phyloP scores from a whole-genome alignment of 768 basidiomycete species.

The Leccinum olivaceopallidum region DNA sequence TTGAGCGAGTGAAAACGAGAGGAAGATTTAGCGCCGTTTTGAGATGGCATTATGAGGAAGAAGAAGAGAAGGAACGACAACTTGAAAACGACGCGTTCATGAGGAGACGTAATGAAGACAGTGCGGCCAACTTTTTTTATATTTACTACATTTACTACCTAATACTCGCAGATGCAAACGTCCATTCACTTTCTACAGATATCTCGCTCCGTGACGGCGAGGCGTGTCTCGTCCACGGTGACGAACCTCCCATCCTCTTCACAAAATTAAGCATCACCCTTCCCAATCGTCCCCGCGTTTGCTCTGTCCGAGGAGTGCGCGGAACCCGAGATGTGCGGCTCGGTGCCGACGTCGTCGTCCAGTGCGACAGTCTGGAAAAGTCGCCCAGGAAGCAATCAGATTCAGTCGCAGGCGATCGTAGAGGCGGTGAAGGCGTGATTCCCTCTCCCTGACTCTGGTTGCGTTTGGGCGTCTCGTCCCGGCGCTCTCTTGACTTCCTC shows the following conservation, averaged over 20 bases:
- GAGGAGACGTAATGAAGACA: too few species aligned
- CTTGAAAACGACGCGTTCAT: conserved; percentile 2
- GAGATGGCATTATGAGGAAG: neutral
- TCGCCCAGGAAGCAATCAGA: conserved; percentile 16
- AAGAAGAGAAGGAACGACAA: neutral
- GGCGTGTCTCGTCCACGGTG: conserved; percentile 2
- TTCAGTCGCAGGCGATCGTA: conserved; percentile 6
- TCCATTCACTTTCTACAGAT: conserved; percentile 22
- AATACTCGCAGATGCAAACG: conserved; percentile 13
- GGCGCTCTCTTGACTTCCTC: neutral
- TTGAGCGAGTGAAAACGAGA: conserved; percentile 44
- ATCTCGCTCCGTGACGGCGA: conserved; percentile 18
- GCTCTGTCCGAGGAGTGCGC: too few species aligned
- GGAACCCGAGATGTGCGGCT: too few species aligned
- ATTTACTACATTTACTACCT: too few species aligned
- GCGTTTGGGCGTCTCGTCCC: too few species aligned
- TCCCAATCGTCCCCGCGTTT: conserved; percentile 18
- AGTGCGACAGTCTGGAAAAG: conserved; percentile 11
- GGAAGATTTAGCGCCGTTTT: conserved; percentile 24
- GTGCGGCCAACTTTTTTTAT: too few species aligned
- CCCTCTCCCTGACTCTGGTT: neutral
- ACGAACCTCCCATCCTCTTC: conserved; percentile 11
- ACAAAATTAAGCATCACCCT: conserved; percentile 26
- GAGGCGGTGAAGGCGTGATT: conserved; percentile 1
- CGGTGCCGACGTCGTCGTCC: neutral